Evolutionary conservation across 352 stramenopile species (phyloP).

Genomic region (Globisporangium acanthophoron): DNA sequence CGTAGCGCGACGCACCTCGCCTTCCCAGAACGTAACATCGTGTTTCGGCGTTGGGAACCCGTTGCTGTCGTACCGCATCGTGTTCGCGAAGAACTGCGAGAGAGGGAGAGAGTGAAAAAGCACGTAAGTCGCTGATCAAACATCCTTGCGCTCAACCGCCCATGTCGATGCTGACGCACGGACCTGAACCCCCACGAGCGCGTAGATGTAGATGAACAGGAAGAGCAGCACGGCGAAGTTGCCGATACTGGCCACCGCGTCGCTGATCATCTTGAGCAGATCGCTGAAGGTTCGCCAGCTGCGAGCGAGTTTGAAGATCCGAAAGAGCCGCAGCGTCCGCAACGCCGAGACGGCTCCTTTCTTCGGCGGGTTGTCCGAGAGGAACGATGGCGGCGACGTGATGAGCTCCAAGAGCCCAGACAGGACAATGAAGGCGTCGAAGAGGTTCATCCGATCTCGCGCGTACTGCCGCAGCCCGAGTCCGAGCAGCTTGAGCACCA

Average conservation of each 20-base stretch:
- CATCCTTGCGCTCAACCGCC: not conserved
- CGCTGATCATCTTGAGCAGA: conserved; percentile 87
- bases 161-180: not conserved
- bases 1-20: conserved; percentile 22
- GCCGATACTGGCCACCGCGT: conserved; percentile 88
- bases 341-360: conserved; percentile 80
- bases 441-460: conserved; percentile 75
- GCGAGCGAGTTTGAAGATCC: conserved; percentile 93
- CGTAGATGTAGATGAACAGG: conserved; percentile 95
- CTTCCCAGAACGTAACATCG: conserved; percentile 55
- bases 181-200: conserved; percentile 85
- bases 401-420: conserved; percentile 69
- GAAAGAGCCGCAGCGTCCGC: conserved; percentile 87
- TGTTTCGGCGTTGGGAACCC: conserved; percentile 49
- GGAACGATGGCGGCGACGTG: conserved; percentile 63
- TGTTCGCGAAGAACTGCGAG: conserved; percentile 91
- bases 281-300: conserved; percentile 91
- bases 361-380: conserved; percentile 41
- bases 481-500: conserved; percentile 81
- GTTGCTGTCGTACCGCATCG: conserved; percentile 87
- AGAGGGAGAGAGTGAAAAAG: not conserved
- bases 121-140: too few species aligned
- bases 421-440: conserved; percentile 84
- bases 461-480: conserved; percentile 73
- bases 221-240: conserved; percentile 94